Base-by-base conservation (phyloP, 2,329 filamentous ascomycete species). In the Aspergillus sp. region DNA sequence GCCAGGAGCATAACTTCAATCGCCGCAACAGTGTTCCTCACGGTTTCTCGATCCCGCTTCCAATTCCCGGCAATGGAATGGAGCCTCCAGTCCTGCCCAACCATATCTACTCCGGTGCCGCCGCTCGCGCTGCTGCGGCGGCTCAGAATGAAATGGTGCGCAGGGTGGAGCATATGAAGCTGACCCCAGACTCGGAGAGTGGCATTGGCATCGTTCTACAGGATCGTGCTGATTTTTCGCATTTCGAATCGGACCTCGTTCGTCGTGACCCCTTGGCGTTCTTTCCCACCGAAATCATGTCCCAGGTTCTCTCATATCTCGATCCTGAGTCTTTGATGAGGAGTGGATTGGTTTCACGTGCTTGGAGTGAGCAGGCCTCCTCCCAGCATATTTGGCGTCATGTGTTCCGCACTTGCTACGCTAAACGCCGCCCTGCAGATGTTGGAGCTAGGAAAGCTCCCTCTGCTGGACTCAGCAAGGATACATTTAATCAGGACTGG, bases 401-500 rank as follows among this genome's bases (percentile, higher is more conserved):
- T 41, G 81, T 85, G n/a, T 89, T 88, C 70, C 77, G 84, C 40
- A 76, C 77, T 53, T 79, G 80, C 60, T 86, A 84, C 65, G 79
- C 68, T 69, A 64, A 77, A 33, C 73, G 77, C 46, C 73, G 77
- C 19, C 74, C 77, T 58, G 61, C 64, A 24, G 57, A 58, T 40
- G 66, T 66, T n/a, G 52, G 66, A n/a, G 75, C 68, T 34, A 73
- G 77, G 60, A 75, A 76, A 65, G 82, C 82, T 65, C 81, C 80
- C 47, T 80, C 80, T 24, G 71, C 75, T 12, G 86, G 85, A 4
- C 70, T 83, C 34, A 85, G 86, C 47, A 80, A 79, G 62, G 71
- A 75, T 34, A 63, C 70, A 59, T 86, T 86, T 4, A 81, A 82
- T 39, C 90, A 90, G 64, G 83, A 96, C 70, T 99, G 92, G 91